phyloP scores from a whole-genome alignment of 2,329 filamentous ascomycete species.

The Fusarium liriodendri region DNA sequence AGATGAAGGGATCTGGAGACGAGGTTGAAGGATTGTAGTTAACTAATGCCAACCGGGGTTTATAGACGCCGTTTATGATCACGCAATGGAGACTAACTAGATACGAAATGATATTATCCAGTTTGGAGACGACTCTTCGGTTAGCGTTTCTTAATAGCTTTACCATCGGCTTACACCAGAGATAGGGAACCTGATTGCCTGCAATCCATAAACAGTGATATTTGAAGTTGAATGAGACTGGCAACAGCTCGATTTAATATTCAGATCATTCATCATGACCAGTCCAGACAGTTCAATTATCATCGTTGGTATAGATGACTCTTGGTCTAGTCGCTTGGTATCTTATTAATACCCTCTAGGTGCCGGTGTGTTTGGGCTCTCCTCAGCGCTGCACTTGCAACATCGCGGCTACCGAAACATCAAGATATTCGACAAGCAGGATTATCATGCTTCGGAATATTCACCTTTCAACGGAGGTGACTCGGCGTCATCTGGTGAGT shows the following conservation, averaged over 20 bases:
- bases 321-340: no score
- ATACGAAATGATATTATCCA: not conserved
- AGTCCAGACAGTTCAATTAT: not conserved
- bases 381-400: not conserved
- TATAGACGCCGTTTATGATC: not conserved
- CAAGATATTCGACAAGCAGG: constrained; percentile 1
- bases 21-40: not conserved
- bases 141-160: not conserved
- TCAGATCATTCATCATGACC: not conserved
- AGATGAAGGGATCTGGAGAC: not conserved
- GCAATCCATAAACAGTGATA: no score
- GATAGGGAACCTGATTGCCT: not conserved
- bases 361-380: not conserved
- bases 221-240: not conserved
- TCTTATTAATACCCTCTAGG: not conserved
- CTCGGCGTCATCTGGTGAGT: not conserved
- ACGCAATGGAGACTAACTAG: not conserved
- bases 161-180: not conserved
- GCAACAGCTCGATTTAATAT: not conserved
- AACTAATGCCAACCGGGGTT: not conserved
- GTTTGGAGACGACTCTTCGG: not conserved
- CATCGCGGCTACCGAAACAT: not conserved
- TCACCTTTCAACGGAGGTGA: not conserved
- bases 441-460: not conserved
- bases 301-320: not conserved